A percentile compares a stretch with the other conserved stretches of the same genome.
Conservation (phyloP, 768 basidiomycete species). For the Amanita muscaria region DNA sequence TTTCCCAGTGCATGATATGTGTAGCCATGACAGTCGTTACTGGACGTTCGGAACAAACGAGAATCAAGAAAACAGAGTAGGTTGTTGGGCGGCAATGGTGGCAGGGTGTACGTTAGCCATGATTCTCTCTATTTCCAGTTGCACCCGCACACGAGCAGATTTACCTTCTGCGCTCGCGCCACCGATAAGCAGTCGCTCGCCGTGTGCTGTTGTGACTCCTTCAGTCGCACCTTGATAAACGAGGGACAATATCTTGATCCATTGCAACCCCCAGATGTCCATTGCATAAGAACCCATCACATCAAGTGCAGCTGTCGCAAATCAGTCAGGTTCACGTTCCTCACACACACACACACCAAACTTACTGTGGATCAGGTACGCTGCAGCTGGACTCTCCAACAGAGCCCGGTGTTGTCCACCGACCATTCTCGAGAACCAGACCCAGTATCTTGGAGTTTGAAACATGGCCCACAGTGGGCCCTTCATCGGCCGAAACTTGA, state of each 20-base stretch:
- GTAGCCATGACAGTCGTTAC: neutral
- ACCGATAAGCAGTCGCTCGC: conserved; percentile 35
- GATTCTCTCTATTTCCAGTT: conserved; percentile 6
- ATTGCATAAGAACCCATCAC: conserved; percentile 56
- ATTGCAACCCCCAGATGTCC: conserved; percentile 68
- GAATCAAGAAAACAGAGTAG: neutral
- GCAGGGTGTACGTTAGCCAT: neutral
- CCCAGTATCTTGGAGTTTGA: conserved; percentile 60
- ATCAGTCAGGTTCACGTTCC: neutral
- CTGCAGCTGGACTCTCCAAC: conserved; percentile 48
- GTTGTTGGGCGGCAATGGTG: neutral
- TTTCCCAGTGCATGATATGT: no score
- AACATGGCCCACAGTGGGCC: conserved; percentile 44
- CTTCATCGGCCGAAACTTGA: conserved; percentile 34
- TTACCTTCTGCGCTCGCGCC: conserved; percentile 52
- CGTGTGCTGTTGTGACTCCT: conserved; percentile 33
- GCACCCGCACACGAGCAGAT: conserved; percentile 38
- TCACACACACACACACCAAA: conserved; percentile 10
- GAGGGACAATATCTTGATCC: conserved; percentile 61
- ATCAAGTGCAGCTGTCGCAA: conserved; percentile 51
- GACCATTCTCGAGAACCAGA: conserved; percentile 60
- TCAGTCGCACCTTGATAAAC: conserved; percentile 55
- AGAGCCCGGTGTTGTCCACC: conserved; percentile 32
- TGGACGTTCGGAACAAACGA: neutral
- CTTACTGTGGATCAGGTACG: conserved; percentile 64